These are phyloP conservation scores for Podospora pseudocomata DNA, from an alignment of 495 filamentous ascomycete species.

Conservation along the genomic window DNA sequence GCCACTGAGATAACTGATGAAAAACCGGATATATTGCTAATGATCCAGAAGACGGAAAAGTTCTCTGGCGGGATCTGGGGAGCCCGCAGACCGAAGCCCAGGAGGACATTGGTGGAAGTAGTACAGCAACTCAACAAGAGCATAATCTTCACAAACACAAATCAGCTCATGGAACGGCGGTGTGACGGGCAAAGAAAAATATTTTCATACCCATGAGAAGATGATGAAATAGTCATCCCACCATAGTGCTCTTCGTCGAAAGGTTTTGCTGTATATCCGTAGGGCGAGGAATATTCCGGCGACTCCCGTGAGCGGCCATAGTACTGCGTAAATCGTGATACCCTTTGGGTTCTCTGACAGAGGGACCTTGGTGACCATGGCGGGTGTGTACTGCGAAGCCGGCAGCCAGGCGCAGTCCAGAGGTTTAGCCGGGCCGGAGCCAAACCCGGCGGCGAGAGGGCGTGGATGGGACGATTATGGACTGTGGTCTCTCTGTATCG, in stretches of 20 bases:
- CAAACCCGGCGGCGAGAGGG: not conserved
- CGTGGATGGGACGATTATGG: not conserved
- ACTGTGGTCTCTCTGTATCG: not conserved
- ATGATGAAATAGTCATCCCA: slow-evolving; percentile 37
- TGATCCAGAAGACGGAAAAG: slow-evolving; percentile 13
- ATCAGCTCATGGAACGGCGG: not conserved
- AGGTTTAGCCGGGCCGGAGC: slow-evolving; percentile 3
- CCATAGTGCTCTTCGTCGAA: slow-evolving; percentile 27
- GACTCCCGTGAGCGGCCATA: slow-evolving; percentile 31
- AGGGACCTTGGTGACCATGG: slow-evolving; percentile 14
- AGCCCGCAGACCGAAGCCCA: slow-evolving; percentile 21
- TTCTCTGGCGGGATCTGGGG: slow-evolving; percentile 19
- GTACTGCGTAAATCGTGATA: slow-evolving; percentile 6
- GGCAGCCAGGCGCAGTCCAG: not conserved
- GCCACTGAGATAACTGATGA: slow-evolving; percentile 25
- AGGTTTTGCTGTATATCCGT: slow-evolving; percentile 33
- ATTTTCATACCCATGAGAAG: slow-evolving; percentile 31
- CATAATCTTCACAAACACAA: slow-evolving; percentile 13
- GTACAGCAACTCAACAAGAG: slow-evolving; percentile 15
- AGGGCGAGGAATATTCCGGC: slow-evolving; percentile 28
- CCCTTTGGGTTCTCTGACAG: slow-evolving; percentile 14
- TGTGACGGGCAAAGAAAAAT: not conserved
- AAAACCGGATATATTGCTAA: slow-evolving; percentile 24
- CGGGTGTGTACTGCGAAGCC: not conserved
- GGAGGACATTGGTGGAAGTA: slow-evolving; percentile 11